Percentiles rank a stretch among this genome's conserved stretches.
Conservation (phyloP, 495 filamentous ascomycete species). For the Thermothielavioides terrestris region DNA sequence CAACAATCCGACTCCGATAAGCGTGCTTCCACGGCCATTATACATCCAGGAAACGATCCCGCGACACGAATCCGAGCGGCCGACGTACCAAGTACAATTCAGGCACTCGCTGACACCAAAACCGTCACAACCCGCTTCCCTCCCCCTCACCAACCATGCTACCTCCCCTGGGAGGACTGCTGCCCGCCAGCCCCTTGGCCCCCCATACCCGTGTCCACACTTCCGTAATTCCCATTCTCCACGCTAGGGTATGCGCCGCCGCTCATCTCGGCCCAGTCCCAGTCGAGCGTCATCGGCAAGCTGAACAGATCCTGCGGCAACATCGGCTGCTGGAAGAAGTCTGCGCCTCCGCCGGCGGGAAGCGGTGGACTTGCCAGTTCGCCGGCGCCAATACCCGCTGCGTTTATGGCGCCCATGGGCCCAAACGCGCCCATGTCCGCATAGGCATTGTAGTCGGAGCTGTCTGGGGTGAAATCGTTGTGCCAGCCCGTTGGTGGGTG, state of each 20-base stretch:
- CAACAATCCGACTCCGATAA: no score
- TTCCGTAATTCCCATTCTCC: slow-evolving; percentile 42
- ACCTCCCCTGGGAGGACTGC: background rate
- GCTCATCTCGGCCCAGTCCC: slow-evolving; percentile 95
- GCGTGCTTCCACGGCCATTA: no score
- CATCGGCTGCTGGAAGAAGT: slow-evolving; percentile 66
- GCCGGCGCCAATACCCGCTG: slow-evolving; percentile 1
- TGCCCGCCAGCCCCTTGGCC: background rate
- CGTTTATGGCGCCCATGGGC: slow-evolving; percentile 14
- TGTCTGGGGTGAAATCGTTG: slow-evolving; percentile 16
- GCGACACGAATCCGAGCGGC: no score
- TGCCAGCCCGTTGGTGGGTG: slow-evolving; percentile 26
- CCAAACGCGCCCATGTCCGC: slow-evolving; percentile 41
- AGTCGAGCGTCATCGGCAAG: slow-evolving; percentile 92
- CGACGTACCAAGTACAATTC: no score
- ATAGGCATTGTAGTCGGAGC: slow-evolving; percentile 37
- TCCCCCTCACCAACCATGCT: background rate
- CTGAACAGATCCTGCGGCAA: slow-evolving; percentile 96
- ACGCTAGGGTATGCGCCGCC: slow-evolving; percentile 44
- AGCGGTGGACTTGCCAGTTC: slow-evolving; percentile 34
- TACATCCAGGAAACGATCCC: no score
- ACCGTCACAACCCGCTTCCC: background rate
- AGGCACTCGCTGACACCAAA: no score
- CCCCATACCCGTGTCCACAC: background rate
- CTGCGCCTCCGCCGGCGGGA: background rate